These are phyloP conservation scores for Chlamydomonas incerta DNA, from an alignment of 139 green algal genomes.

Conservation along the genomic window DNA sequence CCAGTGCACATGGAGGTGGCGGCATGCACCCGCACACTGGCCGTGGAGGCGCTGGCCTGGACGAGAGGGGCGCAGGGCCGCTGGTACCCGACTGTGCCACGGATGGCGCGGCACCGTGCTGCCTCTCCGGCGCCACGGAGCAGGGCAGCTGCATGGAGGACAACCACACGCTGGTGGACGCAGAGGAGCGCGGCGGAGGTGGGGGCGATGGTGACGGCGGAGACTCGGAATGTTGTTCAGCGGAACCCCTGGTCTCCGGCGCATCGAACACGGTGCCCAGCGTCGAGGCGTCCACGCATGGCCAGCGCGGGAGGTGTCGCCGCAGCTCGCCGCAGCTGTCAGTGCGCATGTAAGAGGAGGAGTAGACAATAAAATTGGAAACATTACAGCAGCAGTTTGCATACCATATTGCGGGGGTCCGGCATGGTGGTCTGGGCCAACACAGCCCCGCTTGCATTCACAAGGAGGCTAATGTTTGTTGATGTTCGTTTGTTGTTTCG, in stretches of 20 bases:
- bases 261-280: slow-evolving; percentile 35
- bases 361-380: no score
- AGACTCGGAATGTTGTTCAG: slow-evolving; percentile 36
- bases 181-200: slow-evolving; percentile 13
- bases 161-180: slow-evolving; percentile 42
- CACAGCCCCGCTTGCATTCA: no score
- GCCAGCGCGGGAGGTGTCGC: background rate
- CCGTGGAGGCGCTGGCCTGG: no score
- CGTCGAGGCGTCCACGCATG: slow-evolving; percentile 41
- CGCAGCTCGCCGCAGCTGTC: slow-evolving; percentile 40
- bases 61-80: no score
- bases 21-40: no score
- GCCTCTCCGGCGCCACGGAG: slow-evolving; percentile 33
- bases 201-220: background rate
- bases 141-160: slow-evolving; percentile 48
- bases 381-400: no score
- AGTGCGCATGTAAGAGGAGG: slow-evolving; percentile 13
- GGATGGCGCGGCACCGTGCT: slow-evolving; percentile 9
- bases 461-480: no score
- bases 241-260: slow-evolving; percentile 34
- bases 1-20: no score
- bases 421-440: no score
- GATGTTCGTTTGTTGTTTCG: no score
- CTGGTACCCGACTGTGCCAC: slow-evolving; percentile 24
- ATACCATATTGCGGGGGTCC: no score